phyloP scores from a whole-genome alignment of 2,329 filamentous ascomycete genomes.

The Pseudogymnoascus sp. region DNA sequence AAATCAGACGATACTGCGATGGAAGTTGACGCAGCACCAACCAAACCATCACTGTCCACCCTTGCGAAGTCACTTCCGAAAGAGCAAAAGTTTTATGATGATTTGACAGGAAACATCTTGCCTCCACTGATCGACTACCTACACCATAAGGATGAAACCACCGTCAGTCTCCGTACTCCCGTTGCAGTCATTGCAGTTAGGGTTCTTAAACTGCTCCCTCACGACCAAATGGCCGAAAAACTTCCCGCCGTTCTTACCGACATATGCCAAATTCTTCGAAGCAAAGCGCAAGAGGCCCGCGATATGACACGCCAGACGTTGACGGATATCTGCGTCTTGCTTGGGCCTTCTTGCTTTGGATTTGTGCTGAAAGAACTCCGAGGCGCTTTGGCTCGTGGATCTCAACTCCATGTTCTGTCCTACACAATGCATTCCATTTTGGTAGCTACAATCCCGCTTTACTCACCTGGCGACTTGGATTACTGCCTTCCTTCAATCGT shows the following conservation, averaged over 20 bases:
- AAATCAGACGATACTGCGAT: constrained; percentile 29
- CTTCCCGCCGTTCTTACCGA: constrained; percentile 82
- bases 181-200: constrained; percentile 85
- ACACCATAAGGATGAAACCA: constrained; percentile 89
- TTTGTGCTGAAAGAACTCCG: constrained; percentile 91
- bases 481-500: constrained; percentile 76
- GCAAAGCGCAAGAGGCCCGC: constrained; percentile 76
- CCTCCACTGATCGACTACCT: constrained; percentile 76
- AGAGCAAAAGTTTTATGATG: constrained; percentile 56
- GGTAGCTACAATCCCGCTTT: constrained; percentile 62
- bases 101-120: constrained; percentile 66
- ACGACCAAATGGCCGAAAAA: constrained; percentile 60
- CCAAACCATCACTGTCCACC: constrained; percentile 26
- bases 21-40: constrained; percentile 31
- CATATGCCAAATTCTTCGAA: constrained; percentile 85
- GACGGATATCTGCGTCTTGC: constrained; percentile 68
- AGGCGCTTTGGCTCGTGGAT: constrained; percentile 72
- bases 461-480: constrained; percentile 75
- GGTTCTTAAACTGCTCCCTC: constrained; percentile 70
- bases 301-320: constrained; percentile 87
- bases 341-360: constrained; percentile 75
- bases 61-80: constrained; percentile 60
- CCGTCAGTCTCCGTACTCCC: constrained; percentile 85
- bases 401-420: constrained; percentile 89
- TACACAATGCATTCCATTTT: constrained; percentile 92